Base-by-base conservation (phyloP, 495 filamentous ascomycete species). In the Hypoxylon lenormandii region DNA sequence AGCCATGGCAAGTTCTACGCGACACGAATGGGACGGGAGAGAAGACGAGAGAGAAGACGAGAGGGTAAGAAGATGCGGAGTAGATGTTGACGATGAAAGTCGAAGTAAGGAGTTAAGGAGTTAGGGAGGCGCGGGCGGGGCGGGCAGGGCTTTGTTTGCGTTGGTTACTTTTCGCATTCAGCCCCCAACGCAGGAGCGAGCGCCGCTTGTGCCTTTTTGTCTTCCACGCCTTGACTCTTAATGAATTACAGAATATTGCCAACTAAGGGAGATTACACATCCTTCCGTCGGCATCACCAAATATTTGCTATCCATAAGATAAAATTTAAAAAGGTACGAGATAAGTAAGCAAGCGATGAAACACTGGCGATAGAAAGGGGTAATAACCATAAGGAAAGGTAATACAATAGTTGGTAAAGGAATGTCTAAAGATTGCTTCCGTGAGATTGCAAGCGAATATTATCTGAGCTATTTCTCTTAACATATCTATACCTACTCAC, bases 401-500 rank as follows among this genome's bases (percentile, higher is more conserved):
- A 28, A 28, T 28, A 28, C 26, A 7, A 28, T 28, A 28, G 26
- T 28, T 28, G 26, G 26, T 28, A 28, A 7, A 28, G 26, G 26
- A 28, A 28, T 28, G 26, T 28, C 26, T 28, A 7, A 28, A 28
- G 26, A 28, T 28, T 28, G 26, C 26, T 28, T 28, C 26, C 26
- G 26, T 28, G 26, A 28, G 26, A 28, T 28, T 28, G 26, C 26
- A 28, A 28, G 26, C 3, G 7, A 7, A 28, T 7, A 28, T 28
- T 7, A 28, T 28, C 26, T 28, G 7, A 28, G 26, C 26, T 28
- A 28, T 28, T 28, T 28, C 26, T 28, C 26, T 28, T 28, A 28
- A 28, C 26, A 72, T 55, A n/a, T n/a, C n/a, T 11, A 21, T 15
- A 15, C 0, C 16, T 13, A 71, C 81, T 18, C 77, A 89, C 87